Conservation (phyloP, 1,284 basidiomycete species). For the Ustilago nuda region DNA sequence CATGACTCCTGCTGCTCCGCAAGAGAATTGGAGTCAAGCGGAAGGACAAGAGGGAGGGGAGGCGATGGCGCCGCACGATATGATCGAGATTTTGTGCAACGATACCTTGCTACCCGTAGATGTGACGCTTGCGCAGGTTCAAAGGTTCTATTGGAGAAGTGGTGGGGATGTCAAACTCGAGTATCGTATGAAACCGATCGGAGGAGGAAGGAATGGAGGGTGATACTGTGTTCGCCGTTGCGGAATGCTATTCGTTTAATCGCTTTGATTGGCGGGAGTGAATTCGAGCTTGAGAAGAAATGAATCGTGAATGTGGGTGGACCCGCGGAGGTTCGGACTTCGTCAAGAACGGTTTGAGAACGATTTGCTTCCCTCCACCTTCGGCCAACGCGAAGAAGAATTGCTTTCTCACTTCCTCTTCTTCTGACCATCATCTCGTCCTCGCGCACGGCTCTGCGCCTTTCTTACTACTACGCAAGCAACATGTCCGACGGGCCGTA, state of each 20-base stretch:
- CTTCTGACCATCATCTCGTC: too few relatives aligned
- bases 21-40: neutral
- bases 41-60: neutral
- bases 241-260: neutral
- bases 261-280: neutral
- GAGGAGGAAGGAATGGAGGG: conserved; percentile 4
- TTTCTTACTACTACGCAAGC: too few relatives aligned
- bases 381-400: too few relatives aligned
- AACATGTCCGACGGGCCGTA: too few relatives aligned
- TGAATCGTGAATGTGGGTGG: neutral
- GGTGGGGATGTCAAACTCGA: conserved; percentile 52
- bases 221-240: neutral
- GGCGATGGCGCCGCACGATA: conserved; percentile 75
- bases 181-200: conserved; percentile 38
- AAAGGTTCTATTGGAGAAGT: conserved; percentile 49
- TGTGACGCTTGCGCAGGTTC: conserved; percentile 80
- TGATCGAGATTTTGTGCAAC: conserved; percentile 88
- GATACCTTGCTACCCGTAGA: conserved; percentile 81
- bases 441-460: too few relatives aligned
- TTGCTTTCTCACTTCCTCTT: too few relatives aligned
- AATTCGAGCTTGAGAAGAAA: neutral
- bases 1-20: conserved; percentile 30
- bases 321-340: too few relatives aligned
- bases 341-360: too few relatives aligned
- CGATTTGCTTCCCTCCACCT: too few relatives aligned